phyloP scores from a whole-genome alignment of 257 asterid species.

The Buddleja alternifolia region DNA sequence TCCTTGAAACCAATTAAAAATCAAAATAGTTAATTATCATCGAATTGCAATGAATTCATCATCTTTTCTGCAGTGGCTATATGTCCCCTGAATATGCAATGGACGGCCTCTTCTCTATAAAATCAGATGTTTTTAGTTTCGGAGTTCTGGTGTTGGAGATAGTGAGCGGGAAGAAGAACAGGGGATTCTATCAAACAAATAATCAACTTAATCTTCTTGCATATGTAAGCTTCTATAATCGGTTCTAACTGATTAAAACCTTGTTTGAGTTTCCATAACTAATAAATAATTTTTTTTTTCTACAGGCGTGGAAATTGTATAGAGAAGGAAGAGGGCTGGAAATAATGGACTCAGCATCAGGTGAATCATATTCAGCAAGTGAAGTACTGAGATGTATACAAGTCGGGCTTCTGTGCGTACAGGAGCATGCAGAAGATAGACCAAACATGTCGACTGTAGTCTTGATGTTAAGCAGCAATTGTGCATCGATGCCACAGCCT shows the following conservation, averaged over 20 bases:
- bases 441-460: conserved; percentile 52
- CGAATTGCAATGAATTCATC: neutral
- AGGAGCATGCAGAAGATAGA: conserved; percentile 50
- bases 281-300: no score
- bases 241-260: no score
- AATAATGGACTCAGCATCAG: conserved; percentile 32
- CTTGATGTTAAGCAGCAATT: conserved; percentile 46
- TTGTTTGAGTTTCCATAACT: no score
- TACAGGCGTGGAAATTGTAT: conserved; percentile 52
- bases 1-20: no score
- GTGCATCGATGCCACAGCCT: conserved; percentile 42
- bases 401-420: conserved; percentile 55
- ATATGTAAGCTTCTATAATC: conserved; percentile 38
- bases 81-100: conserved; percentile 66
- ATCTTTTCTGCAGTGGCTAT: conserved; percentile 42
- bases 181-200: conserved; percentile 44
- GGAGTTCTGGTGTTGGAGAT: conserved; percentile 56
- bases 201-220: conserved; percentile 47
- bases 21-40: no score
- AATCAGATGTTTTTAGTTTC: conserved; percentile 57
- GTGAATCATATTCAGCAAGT: conserved; percentile 9
- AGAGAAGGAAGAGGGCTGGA: conserved; percentile 37
- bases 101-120: conserved; percentile 51
- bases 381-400: conserved; percentile 49
- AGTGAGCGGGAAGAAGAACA: conserved; percentile 46